phyloP scores from a whole-genome alignment of 2,329 filamentous ascomycete genomes.

The Hypoxylon sp. region DNA sequence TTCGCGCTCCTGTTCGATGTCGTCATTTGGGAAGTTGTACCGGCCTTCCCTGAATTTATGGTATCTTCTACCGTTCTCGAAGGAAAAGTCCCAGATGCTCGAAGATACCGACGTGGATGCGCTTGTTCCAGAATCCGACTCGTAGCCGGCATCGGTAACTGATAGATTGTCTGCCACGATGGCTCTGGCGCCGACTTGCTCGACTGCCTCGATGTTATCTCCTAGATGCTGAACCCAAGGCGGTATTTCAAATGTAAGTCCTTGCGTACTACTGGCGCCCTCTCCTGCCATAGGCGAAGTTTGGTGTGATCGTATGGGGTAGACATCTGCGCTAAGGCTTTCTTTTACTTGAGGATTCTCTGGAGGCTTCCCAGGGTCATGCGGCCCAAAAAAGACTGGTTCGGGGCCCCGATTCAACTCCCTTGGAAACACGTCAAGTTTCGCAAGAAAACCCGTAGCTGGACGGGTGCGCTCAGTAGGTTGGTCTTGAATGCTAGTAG shows the following conservation, averaged over 20 bases:
- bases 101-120: slow-evolving; percentile 46
- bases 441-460: slow-evolving; percentile 6
- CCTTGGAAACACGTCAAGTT: slow-evolving; percentile 13
- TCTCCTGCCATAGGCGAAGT: slow-evolving; percentile 18
- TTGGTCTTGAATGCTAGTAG: neutral
- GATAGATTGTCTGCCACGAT: slow-evolving; percentile 21
- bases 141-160: slow-evolving; percentile 35
- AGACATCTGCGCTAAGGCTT: slow-evolving; percentile 22
- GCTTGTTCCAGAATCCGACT: slow-evolving; percentile 34
- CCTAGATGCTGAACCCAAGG: slow-evolving; percentile 8
- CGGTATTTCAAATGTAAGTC: slow-evolving; percentile 4
- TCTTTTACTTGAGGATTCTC: slow-evolving; percentile 6
- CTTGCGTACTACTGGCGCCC: slow-evolving; percentile 3
- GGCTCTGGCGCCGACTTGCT: slow-evolving; percentile 18
- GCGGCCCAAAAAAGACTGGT: slow-evolving; percentile 8
- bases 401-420: slow-evolving; percentile 23
- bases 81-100: slow-evolving; percentile 52
- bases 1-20: slow-evolving; percentile 55
- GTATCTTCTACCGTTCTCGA: slow-evolving; percentile 54
- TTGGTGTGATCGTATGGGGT: slow-evolving; percentile 11
- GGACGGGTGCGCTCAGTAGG: slow-evolving; percentile 9
- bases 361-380: slow-evolving; percentile 11
- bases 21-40: slow-evolving; percentile 54
- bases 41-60: slow-evolving; percentile 53
- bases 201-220: slow-evolving; percentile 20